phyloP scores from a whole-genome alignment of 2,329 filamentous ascomycete species.

The Thermothelomyces thermophilus region DNA sequence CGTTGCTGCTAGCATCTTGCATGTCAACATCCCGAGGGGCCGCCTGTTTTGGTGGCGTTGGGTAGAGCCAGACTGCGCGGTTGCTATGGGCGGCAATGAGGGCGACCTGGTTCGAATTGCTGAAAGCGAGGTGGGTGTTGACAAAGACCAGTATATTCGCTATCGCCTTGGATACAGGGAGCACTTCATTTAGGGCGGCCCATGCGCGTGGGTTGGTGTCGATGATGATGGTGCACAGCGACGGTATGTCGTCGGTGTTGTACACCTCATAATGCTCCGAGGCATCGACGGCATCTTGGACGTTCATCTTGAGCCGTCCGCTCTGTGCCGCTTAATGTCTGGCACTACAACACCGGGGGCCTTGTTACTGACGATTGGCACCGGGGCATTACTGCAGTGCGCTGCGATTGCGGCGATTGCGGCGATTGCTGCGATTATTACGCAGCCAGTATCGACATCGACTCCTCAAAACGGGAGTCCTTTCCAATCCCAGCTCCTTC shows the following conservation, averaged over 20 bases:
- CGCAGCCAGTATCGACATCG: too few species aligned
- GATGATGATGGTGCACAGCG: constrained; percentile 82
- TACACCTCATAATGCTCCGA: constrained; percentile 55
- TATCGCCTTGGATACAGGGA: constrained; percentile 77
- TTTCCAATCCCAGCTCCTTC: too few species aligned
- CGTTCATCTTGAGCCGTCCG: constrained; percentile 36
- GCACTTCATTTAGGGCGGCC: constrained; percentile 65
- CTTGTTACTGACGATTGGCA: background rate
- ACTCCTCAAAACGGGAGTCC: too few species aligned
- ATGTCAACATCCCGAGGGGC: constrained; percentile 48
- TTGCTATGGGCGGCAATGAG: constrained; percentile 85
- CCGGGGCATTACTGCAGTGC: background rate
- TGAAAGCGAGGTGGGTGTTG: constrained; percentile 92
- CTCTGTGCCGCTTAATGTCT: background rate
- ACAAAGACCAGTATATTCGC: constrained; percentile 91
- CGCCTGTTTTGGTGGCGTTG: constrained; percentile 37
- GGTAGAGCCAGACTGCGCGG: constrained; percentile 85
- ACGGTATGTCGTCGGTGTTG: constrained; percentile 56
- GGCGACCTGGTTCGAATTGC: constrained; percentile 87
- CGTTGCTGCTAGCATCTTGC: constrained; percentile 33
- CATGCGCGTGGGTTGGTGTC: constrained; percentile 93
- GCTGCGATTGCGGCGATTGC: too few species aligned
- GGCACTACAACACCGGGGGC: background rate
- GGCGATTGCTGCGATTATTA: too few species aligned
- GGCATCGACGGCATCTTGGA: constrained; percentile 44